A percentile compares a stretch with the other conserved stretches of the same genome.
phyloP scores from a whole-genome alignment of 305 asterid species.

The Ajuga reptans region DNA sequence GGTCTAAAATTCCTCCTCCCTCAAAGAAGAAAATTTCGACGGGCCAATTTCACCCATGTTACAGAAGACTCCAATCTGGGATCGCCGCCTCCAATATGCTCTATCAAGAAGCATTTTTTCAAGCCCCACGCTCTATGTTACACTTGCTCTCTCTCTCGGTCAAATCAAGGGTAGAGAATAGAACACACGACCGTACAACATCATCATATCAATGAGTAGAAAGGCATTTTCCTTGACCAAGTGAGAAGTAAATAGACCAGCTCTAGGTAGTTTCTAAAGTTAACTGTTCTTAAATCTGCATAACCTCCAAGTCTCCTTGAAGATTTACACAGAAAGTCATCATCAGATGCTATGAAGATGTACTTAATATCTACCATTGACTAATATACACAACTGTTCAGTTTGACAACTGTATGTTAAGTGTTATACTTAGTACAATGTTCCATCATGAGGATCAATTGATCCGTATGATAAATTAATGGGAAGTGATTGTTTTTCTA shows the following conservation, averaged over 20 bases:
- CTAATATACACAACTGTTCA: conserved; percentile 3
- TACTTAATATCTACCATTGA: neutral
- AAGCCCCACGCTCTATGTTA: neutral
- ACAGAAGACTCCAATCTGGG: no score
- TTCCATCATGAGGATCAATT: conserved; percentile 4
- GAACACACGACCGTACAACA: neutral
- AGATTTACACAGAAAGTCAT: neutral
- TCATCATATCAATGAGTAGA: neutral
- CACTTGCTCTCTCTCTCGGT: neutral
- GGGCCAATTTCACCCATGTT: neutral
- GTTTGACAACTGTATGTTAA: neutral
- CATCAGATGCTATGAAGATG: neutral
- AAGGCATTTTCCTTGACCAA: neutral
- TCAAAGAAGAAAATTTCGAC: neutral
- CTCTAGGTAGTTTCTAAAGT: neutral
- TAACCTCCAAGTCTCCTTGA: neutral
- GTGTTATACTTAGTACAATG: neutral
- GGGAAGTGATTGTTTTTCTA: neutral
- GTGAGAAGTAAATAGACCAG: neutral
- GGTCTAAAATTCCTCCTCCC: neutral
- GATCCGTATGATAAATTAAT: neutral
- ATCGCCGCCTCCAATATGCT: no score
- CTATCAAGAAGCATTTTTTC: neutral
- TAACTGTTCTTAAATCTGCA: neutral
- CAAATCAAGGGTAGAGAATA: neutral